These are phyloP conservation scores for Leccinum pellstonianum DNA, from an alignment of 768 basidiomycete species.

Conservation along the genomic window DNA sequence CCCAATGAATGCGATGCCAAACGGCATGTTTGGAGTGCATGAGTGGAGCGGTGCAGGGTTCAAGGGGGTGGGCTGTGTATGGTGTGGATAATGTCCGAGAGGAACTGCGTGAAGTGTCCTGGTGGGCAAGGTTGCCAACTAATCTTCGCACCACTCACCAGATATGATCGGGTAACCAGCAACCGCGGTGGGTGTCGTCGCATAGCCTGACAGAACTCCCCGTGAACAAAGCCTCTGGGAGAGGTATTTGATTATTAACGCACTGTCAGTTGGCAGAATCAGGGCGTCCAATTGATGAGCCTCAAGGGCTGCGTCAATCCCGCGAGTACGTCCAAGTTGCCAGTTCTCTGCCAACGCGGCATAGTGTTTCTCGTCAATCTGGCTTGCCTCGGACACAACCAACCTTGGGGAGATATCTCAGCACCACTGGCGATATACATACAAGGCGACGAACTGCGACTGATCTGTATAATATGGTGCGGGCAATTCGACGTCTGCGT, in stretches of 20 bases:
- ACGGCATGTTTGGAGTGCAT: constrained; percentile 48
- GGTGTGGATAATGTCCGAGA: constrained; percentile 55
- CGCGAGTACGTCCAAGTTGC: constrained; percentile 49
- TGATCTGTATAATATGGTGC: constrained; percentile 37
- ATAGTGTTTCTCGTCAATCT: constrained; percentile 42
- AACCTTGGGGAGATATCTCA: constrained; percentile 17
- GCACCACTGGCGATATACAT: neutral
- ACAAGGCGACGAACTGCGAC: constrained; percentile 29
- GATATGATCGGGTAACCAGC: constrained; percentile 68
- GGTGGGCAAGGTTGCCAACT: constrained; percentile 1
- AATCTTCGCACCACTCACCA: constrained; percentile 36
- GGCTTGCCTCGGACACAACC: constrained; percentile 25
- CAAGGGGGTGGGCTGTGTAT: constrained; percentile 38
- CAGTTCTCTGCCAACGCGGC: constrained; percentile 45
- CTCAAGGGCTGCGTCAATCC: constrained; percentile 54
- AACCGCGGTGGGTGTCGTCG: constrained; percentile 44
- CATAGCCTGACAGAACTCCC: constrained; percentile 19
- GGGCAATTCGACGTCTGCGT: constrained; percentile 47
- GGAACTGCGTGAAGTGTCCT: constrained; percentile 40
- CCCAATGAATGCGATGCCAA: constrained; percentile 61
- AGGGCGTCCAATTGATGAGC: constrained; percentile 50
- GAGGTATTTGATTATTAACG: constrained; percentile 1
- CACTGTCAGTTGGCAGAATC: constrained; percentile 45
- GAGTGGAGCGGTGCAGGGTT: constrained; percentile 42
- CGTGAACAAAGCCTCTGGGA: neutral